Percentiles rank a stretch among this genome's conserved stretches.
These are phyloP conservation scores for Candida krabiensis DNA, from an alignment of 805 yeast genomes.

Conservation along the genomic window DNA sequence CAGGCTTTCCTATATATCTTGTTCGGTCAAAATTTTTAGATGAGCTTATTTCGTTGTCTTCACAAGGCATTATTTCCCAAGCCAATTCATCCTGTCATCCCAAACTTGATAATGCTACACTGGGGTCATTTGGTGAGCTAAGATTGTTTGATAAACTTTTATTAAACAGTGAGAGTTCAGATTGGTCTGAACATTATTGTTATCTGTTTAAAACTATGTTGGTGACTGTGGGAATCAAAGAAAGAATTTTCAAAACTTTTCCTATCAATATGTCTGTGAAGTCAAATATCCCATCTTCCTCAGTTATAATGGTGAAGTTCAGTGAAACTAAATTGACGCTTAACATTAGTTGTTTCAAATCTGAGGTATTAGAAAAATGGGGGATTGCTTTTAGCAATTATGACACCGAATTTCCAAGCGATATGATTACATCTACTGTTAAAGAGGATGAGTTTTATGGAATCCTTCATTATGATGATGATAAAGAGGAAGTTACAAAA, in stretches of 20 bases:
- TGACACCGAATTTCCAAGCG: constrained; percentile 23
- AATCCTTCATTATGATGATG: constrained; percentile 5
- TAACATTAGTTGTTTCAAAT: constrained; percentile 12
- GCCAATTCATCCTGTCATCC: constrained; percentile 2
- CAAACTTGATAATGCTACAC: constrained; percentile 12
- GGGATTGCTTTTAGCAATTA: constrained; percentile 26
- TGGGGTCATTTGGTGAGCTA: constrained; percentile 30
- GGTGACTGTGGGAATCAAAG: constrained; percentile 15
- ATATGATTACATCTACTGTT: constrained; percentile 27
- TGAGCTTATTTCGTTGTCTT: constrained; percentile 22
- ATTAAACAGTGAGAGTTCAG: constrained; percentile 7
- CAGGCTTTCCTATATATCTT: constrained; percentile 13
- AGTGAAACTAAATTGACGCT: neutral
- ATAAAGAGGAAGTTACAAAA: neutral
- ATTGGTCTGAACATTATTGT: constrained; percentile 22
- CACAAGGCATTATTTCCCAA: constrained; percentile 7
- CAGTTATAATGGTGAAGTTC: constrained; percentile 13
- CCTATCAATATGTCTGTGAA: constrained; percentile 14
- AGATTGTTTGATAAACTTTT: constrained; percentile 30
- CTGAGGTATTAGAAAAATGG: constrained; percentile 33
- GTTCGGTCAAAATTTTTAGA: constrained; percentile 22
- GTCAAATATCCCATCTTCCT: constrained; percentile 17
- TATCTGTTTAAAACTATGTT: constrained; percentile 30
- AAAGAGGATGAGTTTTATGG: constrained; percentile 24
- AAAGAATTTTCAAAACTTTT: constrained; percentile 8